Percentiles rank a stretch among this genome's conserved stretches.
Conservation (phyloP, 148 eudicot genomes). For the Rhododendron henanense region DNA sequence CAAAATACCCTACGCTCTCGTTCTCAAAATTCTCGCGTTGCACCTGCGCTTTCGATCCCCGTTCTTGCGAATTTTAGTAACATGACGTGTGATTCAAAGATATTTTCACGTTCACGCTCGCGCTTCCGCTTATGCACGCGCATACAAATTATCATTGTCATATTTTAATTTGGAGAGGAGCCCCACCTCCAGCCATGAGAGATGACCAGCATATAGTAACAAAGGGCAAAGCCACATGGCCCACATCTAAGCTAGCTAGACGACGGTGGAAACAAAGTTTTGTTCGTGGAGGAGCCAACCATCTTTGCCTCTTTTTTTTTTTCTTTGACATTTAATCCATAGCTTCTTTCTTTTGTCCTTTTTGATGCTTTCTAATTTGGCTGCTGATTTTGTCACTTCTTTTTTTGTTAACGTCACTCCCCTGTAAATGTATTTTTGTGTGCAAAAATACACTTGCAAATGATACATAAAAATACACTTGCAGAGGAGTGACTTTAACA, state of each 20-base stretch:
- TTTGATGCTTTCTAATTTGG: not conserved
- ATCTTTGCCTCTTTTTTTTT: not conserved
- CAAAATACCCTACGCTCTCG: no score
- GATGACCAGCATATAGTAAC: not conserved
- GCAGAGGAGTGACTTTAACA: no score
- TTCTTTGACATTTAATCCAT: not conserved
- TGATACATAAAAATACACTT: no score
- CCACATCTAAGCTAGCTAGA: not conserved
- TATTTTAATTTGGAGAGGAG: not conserved
- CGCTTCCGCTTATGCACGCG: no score
- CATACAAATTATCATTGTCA: not conserved
- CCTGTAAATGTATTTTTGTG: no score
- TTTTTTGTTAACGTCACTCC: no score
- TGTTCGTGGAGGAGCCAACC: not conserved
- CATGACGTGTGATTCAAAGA: no score
- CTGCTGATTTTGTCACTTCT: no score
- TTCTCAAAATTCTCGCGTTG: no score
- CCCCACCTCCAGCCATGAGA: not conserved
- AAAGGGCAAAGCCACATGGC: not conserved
- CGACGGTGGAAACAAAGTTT: not conserved
- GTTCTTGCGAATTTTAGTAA: not conserved
- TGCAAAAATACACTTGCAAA: no score
- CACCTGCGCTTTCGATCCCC: no score
- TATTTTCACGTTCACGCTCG: no score
- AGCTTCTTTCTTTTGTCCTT: not conserved